Evolutionary conservation across 768 basidiomycete genomes (phyloP).

Genomic region (Suillus hirtellus): DNA sequence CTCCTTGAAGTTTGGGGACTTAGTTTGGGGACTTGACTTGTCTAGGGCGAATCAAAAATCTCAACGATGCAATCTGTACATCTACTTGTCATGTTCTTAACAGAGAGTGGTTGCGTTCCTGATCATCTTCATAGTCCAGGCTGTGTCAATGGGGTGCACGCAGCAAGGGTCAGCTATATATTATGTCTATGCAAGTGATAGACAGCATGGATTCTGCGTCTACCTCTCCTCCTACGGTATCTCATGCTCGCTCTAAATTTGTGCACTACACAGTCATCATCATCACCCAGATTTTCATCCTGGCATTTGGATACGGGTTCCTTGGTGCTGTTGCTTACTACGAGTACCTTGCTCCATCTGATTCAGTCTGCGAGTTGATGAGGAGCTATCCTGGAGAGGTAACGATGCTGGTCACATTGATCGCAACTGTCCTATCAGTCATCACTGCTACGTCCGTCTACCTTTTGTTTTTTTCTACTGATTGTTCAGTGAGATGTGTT

Average conservation of each 20-base stretch:
- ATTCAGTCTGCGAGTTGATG: conserved; percentile 1
- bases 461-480: background rate
- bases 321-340: conserved; percentile 9
- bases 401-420: conserved; percentile 7
- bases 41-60: background rate
- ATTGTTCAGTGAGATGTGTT: background rate
- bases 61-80: background rate
- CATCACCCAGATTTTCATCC: background rate
- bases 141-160: background rate
- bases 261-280: background rate
- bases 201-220: background rate
- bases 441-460: background rate
- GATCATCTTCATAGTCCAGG: background rate
- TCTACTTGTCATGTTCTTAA: background rate
- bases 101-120: background rate
- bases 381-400: conserved; percentile 5
- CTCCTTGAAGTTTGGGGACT: background rate
- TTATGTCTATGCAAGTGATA: background rate
- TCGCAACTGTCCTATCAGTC: conserved; percentile 8
- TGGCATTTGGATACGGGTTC: conserved; percentile 13
- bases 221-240: background rate
- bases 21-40: background rate
- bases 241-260: background rate
- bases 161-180: background rate
- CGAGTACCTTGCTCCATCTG: conserved; percentile 3